Conservation (phyloP, 2,329 filamentous ascomycete species). For the Aureobasidium sp. region DNA sequence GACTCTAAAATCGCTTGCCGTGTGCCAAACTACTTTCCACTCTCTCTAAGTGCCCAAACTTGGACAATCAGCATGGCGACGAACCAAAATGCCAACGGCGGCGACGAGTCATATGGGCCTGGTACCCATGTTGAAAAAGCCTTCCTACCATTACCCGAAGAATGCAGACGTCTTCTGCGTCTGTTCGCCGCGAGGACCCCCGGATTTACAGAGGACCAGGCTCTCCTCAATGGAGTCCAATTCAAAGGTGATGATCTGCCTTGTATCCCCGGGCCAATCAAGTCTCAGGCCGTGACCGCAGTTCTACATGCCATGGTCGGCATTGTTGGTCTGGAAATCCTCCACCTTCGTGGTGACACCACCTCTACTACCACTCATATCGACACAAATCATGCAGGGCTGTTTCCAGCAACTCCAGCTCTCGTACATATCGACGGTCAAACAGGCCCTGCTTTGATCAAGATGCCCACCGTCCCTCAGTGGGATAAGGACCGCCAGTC, state of each 20-base stretch:
- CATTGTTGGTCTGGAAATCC: slow-evolving; percentile 36
- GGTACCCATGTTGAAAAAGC: neutral
- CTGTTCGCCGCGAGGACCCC: slow-evolving; percentile 34
- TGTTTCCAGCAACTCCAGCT: slow-evolving; percentile 40
- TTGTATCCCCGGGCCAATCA: slow-evolving; percentile 39
- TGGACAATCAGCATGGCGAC: neutral
- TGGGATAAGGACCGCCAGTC: slow-evolving; percentile 21
- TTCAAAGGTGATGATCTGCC: slow-evolving; percentile 37
- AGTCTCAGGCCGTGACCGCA: slow-evolving; percentile 36
- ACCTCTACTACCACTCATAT: slow-evolving; percentile 23
- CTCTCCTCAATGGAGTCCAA: slow-evolving; percentile 24
- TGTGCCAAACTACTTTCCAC: no score
- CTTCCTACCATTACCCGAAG: slow-evolving; percentile 33
- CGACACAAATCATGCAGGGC: slow-evolving; percentile 41
- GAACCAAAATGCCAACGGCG: neutral
- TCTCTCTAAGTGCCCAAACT: no score
- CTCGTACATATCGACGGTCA: slow-evolving; percentile 34
- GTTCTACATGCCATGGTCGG: slow-evolving; percentile 41
- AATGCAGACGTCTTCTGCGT: slow-evolving; percentile 34
- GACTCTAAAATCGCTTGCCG: no score
- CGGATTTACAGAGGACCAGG: slow-evolving; percentile 7
- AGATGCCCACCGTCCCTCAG: slow-evolving; percentile 14
- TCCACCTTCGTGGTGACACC: slow-evolving; percentile 24
- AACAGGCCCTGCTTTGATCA: slow-evolving; percentile 25
- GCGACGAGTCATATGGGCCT: neutral